Evolutionary conservation across 176 grass and related monocot species (phyloP).

Genomic region (Carex kokanica): DNA sequence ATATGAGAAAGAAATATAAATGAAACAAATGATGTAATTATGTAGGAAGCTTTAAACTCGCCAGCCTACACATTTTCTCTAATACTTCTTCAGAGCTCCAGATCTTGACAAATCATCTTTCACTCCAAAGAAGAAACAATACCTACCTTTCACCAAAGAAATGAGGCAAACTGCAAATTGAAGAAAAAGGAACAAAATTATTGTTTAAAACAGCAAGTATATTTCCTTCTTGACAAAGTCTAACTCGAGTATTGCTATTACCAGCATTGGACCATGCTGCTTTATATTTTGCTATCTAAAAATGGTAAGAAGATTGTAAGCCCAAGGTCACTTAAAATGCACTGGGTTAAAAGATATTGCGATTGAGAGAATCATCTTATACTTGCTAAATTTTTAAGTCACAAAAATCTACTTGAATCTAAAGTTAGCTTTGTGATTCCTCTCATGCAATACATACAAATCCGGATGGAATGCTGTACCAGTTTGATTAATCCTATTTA

Average conservation of each 20-base stretch:
- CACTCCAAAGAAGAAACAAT: constrained; percentile 14
- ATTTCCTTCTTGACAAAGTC: background rate
- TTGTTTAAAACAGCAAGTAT: background rate
- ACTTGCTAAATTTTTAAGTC: background rate
- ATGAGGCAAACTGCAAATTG: constrained; percentile 14
- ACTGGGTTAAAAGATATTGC: background rate
- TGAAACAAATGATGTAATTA: constrained; percentile 17
- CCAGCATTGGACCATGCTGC: background rate
- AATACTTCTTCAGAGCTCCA: constrained; percentile 7
- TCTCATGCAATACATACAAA: background rate
- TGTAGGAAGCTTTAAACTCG: constrained; percentile 25
- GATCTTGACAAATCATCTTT: constrained; percentile 20
- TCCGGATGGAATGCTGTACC: background rate
- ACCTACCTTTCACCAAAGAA: constrained; percentile 19
- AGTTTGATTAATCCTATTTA: background rate
- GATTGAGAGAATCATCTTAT: background rate
- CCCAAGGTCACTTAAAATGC: background rate
- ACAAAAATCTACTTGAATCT: background rate
- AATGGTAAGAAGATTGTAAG: background rate
- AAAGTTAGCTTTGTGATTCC: background rate
- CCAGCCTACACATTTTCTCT: constrained; percentile 23
- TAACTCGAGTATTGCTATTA: background rate
- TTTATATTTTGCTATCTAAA: constrained; percentile 2
- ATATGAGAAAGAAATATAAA: constrained; percentile 16
- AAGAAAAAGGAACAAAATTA: background rate